phyloP scores from a whole-genome alignment of 2,329 filamentous ascomycete genomes.

The Ciborinia camelliae region DNA sequence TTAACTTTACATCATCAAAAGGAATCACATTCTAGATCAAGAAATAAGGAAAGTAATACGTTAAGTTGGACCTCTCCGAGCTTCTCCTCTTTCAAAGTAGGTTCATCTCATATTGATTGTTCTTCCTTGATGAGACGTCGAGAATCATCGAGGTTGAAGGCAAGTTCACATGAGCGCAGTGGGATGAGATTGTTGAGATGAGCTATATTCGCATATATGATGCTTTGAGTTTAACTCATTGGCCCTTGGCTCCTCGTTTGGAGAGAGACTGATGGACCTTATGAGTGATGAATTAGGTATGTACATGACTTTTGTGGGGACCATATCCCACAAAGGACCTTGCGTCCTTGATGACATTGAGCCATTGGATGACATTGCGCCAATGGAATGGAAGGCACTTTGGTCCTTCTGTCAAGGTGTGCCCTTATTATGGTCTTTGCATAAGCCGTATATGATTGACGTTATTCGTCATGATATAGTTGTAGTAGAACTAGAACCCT shows the following conservation, averaged over 20 bases:
- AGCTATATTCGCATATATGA: neutral
- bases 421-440: too few relatives aligned
- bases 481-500: too few relatives aligned
- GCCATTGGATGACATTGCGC: neutral
- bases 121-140: too few relatives aligned
- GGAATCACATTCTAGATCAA: too few relatives aligned
- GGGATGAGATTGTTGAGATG: neutral
- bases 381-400: too few relatives aligned
- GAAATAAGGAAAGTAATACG: neutral
- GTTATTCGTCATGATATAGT: too few relatives aligned
- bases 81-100: too few relatives aligned
- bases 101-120: too few relatives aligned
- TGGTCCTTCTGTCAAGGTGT: too few relatives aligned
- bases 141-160: neutral
- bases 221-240: neutral
- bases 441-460: too few relatives aligned
- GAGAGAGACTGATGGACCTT: neutral
- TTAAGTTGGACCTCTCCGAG: too few relatives aligned
- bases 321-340: neutral
- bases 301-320: neutral
- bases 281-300: neutral
- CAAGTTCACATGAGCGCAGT: neutral
- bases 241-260: neutral
- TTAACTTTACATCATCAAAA: too few relatives aligned
- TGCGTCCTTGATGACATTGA: neutral